These are phyloP conservation scores for Colletotrichum sojae DNA, from an alignment of 2,329 filamentous ascomycete genomes.

Conservation along the genomic window DNA sequence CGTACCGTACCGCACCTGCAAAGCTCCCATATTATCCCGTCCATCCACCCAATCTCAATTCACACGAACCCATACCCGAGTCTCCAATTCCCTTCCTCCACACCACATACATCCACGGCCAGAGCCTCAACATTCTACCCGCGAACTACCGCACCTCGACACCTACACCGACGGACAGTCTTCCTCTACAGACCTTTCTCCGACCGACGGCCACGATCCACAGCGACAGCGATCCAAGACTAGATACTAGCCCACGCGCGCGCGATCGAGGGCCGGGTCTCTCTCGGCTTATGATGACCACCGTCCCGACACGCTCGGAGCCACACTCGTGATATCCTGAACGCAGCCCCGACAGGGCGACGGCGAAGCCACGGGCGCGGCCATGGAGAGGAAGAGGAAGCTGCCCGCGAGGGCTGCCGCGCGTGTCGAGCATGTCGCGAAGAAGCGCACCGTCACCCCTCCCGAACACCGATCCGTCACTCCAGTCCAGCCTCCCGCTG, in stretches of 20 bases:
- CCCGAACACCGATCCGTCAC: conserved; percentile 66
- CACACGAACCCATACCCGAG: conserved; percentile 32
- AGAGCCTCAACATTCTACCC: not conserved
- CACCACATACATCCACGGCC: conserved; percentile 11
- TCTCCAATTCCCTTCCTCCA: conserved; percentile 34
- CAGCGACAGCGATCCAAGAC: not conserved
- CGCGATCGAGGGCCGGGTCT: conserved; percentile 36
- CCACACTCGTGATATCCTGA: conserved; percentile 35
- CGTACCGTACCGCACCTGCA: not conserved
- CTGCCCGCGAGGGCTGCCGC: conserved; percentile 74
- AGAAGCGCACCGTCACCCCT: conserved; percentile 71
- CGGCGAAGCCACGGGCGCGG: conserved; percentile 10
- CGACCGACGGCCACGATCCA: not conserved
- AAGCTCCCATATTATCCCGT: conserved; percentile 32
- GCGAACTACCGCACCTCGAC: conserved; percentile 5
- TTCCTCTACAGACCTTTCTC: not conserved
- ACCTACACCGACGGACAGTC: conserved; percentile 1
- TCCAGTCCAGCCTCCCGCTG: conserved; percentile 56
- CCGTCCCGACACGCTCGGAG: conserved; percentile 32
- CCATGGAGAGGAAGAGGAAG: conserved; percentile 77
- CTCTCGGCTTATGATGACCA: conserved; percentile 35
- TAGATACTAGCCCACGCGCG: conserved; percentile 8
- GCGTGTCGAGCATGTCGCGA: conserved; percentile 71
- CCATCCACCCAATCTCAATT: conserved; percentile 34
- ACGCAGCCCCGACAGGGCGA: conserved; percentile 27